Evolutionary conservation across 2,329 filamentous ascomycete species (phyloP), one percentile per base, ranked within the genome.

Genomic region (Fusarium coffeatum): DNA sequence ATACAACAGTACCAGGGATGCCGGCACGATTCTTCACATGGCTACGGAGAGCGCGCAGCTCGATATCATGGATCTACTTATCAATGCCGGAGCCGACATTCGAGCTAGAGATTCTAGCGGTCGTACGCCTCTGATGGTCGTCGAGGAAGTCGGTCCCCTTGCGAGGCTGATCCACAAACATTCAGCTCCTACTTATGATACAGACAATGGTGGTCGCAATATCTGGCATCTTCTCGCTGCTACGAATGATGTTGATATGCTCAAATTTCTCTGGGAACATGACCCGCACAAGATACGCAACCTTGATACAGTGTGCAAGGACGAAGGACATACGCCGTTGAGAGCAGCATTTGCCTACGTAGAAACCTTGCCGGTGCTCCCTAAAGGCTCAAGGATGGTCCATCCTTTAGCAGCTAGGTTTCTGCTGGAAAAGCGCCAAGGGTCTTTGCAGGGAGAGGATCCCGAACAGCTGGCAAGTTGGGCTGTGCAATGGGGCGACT

Each of bases 151-250:
- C 0, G 28, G 53, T 2, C 71, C 75, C 8, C 62, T 82, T 13
- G 53, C 64, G 1, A 66, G 72, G 16, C 64, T 82, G 3, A 69
- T 80, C 16, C 28, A 62, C 12, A 49, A 74, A 13, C 58, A 78
- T 20, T 69, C 71, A 0, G 76, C 74, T 1, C 55, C 68, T 9
- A 81, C 79, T 2, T 74, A 72, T 7, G 75, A 76, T 5, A 64
- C 60, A 4, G 80, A 82, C 47, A 51, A 72, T 1, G 58, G 72
- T 4, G 78, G 78, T 1, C 76, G 77, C 28, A 82, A 75, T 28
- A 76, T 82, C 13, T 82, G 81, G 80, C 80, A 82, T 57, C 74
- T 77, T 13, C 76, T 75, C 4, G 80, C 79, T 2, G 76, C 77
- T 10, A 79, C 78, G 4, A 76, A 76, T 22, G 80, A 81, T 37